phyloP scores from a whole-genome alignment of 73 alveolate species.

The Tetrahymena elliotti region DNA sequence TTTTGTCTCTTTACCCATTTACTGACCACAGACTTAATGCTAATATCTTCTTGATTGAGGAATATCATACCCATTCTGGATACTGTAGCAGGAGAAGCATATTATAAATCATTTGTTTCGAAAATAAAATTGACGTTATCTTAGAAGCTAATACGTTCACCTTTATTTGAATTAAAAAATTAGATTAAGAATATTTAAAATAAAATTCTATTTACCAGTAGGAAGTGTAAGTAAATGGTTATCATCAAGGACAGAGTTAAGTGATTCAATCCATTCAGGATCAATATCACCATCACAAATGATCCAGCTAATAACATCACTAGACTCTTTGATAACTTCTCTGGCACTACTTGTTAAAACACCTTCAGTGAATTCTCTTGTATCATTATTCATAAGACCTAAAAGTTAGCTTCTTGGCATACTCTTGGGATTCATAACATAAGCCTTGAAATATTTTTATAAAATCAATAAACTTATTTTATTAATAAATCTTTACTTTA shows the following conservation, averaged over 20 bases:
- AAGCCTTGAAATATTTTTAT: constrained; percentile 40
- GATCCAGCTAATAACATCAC: constrained; percentile 95
- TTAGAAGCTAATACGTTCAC: constrained; percentile 96
- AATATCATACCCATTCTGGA: constrained; percentile 98
- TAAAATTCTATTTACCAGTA: constrained; percentile 74
- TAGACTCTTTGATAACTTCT: constrained; percentile 96
- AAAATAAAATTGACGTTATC: constrained; percentile 97
- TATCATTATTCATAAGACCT: constrained; percentile 99
- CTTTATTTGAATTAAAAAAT: neutral
- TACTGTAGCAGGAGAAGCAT: constrained; percentile 99
- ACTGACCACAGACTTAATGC: constrained; percentile 79
- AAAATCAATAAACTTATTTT: neutral
- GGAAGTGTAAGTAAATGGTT: constrained; percentile 98
- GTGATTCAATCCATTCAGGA: constrained; percentile 99
- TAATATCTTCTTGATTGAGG: constrained; percentile 98
- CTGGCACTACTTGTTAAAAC: constrained; percentile 99
- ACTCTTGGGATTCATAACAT: constrained; percentile 98
- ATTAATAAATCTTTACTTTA: neutral
- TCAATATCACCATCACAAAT: constrained; percentile 99
- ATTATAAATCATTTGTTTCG: constrained; percentile 94
- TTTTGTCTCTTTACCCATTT: constrained; percentile 92
- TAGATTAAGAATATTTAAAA: too few species aligned
- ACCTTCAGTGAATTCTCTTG: constrained; percentile 99
- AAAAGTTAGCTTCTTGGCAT: constrained; percentile 97
- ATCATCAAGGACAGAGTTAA: constrained; percentile 98